Base-by-base conservation (phyloP, 2,329 filamentous ascomycete species). In the Pseudocercospora pini-densiflorae region DNA sequence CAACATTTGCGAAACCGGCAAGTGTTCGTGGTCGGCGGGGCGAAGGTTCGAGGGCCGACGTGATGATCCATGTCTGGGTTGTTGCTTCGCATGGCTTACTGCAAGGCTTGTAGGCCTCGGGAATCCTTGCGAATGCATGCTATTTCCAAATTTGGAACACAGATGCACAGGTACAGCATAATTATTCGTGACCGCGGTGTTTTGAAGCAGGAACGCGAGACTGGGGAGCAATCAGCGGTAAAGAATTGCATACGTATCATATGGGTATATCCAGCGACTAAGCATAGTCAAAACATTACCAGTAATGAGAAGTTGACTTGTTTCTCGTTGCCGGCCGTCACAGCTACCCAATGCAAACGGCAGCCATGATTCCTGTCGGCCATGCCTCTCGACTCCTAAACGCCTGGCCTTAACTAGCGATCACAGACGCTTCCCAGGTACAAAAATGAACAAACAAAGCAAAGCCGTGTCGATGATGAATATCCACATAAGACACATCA, bases 381-480 rank as follows among this genome's bases (percentile, higher is more conserved):
- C 31, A 23, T 36, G 31, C 55, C 33, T 36, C 24, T 58, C n/a
- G 4, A 58, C 55, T 58, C 55, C 55, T 14, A 16, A 58, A 58
- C 55, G 31, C 55, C 63, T 61, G 31, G 36, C 54, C 61, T 21
- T 66, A 33, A 53, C 51, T 54, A 69, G 61, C 55, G 53, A 53
- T 79, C 72, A 95, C 53, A 96, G 84, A 68, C 91, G 85, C 78
- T 92, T 96, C 62, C 95, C 94, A 1, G 95, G 95, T 4, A 99
- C 95, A 65, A 99, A 90, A 73, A 97, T 94, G 82, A 99, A 99
- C 27, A 99, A 83, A 65, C 95, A 87, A 74, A 92, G 92, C 14
- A 98, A 82, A n/a, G 89, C 92, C 3, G 92, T 89, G 70, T 94
- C 92, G 62, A 96, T 85, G 33, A 96, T 78, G 29, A 90, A 78